Evolutionary conservation across 768 basidiomycete genomes (phyloP).

Genomic region (Leccinum broughii): DNA sequence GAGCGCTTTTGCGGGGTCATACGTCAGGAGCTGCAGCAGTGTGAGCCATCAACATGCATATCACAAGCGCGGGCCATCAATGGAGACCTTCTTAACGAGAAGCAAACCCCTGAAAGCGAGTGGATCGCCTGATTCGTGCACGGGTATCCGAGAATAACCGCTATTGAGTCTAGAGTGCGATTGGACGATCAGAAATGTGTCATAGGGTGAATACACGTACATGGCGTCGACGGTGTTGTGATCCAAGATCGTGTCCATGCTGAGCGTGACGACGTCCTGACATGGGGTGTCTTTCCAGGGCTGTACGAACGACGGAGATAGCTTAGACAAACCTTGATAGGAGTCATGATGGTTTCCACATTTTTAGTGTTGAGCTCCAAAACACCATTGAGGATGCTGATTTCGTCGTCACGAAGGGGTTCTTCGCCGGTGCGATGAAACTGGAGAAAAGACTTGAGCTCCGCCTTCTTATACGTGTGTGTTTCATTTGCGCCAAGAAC

Average conservation of each 20-base stretch:
- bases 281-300: background rate
- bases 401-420: constrained; percentile 75
- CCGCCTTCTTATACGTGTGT: constrained; percentile 81
- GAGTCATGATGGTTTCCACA: constrained; percentile 81
- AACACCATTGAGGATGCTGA: constrained; percentile 78
- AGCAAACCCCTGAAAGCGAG: constrained; percentile 78
- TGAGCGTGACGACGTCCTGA: constrained; percentile 82
- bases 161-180: constrained; percentile 53
- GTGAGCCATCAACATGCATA: constrained; percentile 8
- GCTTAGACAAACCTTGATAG: constrained; percentile 51
- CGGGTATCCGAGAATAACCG: constrained; percentile 91
- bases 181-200: constrained; percentile 8
- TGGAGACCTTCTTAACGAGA: constrained; percentile 74
- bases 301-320: background rate
- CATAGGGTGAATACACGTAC: constrained; percentile 41
- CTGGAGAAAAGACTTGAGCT: constrained; percentile 75
- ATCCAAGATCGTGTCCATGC: constrained; percentile 76
- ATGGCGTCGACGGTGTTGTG: constrained; percentile 75
- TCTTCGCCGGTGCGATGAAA: constrained; percentile 80
- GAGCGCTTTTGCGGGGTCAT: constrained; percentile 80
- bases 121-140: constrained; percentile 72
- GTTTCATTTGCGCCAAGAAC: constrained; percentile 75
- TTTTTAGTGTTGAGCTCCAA: constrained; percentile 75
- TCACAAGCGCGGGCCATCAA: background rate
- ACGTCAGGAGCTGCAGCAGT: constrained; percentile 66